A percentile compares a stretch with the other conserved stretches of the same genome.
Conservation (phyloP, 176 grass and related monocot genomes). For the Oryza meyeriana region DNA sequence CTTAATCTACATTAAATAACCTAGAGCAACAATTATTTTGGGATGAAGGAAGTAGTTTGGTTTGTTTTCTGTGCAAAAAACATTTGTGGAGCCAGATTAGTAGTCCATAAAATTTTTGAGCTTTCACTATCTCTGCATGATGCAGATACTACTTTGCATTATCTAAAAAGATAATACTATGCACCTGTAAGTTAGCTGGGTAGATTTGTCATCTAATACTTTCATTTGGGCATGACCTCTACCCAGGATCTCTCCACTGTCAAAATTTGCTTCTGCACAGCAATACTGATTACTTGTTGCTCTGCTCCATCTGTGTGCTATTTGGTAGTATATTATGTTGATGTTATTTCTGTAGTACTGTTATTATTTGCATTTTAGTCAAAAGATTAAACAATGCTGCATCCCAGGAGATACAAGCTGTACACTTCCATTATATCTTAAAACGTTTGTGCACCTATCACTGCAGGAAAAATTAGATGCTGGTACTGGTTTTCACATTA, state of each 20-base stretch:
- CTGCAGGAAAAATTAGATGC: constrained; percentile 71
- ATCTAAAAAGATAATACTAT: background rate
- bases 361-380: background rate
- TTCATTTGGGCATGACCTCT: background rate
- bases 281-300: background rate
- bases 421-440: background rate
- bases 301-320: background rate
- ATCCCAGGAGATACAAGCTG: constrained; percentile 1
- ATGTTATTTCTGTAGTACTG: background rate
- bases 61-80: background rate
- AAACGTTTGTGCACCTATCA: constrained; percentile 28
- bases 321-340: background rate
- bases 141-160: too few species aligned
- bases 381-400: background rate
- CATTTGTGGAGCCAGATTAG: background rate
- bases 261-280: background rate
- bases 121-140: background rate
- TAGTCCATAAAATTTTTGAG: background rate
- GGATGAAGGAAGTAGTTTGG: too few species aligned
- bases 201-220: background rate
- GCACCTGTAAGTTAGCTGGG: background rate
- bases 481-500: constrained; percentile 92
- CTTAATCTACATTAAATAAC: too few species aligned
- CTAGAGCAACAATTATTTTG: too few species aligned
- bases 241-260: background rate